These are phyloP conservation scores for Trichoderma parareesei DNA, from an alignment of 495 filamentous ascomycete genomes.

Conservation along the genomic window DNA sequence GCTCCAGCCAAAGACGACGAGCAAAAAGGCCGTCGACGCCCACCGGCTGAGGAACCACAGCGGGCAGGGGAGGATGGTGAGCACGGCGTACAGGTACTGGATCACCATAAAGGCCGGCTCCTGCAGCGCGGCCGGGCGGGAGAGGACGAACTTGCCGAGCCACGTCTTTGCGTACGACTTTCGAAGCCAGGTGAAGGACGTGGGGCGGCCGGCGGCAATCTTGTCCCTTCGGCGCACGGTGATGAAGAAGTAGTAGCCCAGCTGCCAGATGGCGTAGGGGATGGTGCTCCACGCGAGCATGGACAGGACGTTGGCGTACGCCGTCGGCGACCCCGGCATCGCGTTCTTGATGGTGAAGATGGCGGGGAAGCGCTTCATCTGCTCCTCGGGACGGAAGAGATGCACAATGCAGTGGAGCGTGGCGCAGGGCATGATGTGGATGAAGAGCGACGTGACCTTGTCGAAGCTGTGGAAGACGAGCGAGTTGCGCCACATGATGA, in stretches of 20 bases:
- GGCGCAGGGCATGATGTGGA: constrained; percentile 97
- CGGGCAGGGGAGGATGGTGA: constrained; percentile 90
- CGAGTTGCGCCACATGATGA: constrained; percentile 99
- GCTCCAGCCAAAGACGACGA: constrained; percentile 77
- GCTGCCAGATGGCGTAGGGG: constrained; percentile 88
- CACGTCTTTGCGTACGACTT: constrained; percentile 77
- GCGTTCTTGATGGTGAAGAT: constrained; percentile 75
- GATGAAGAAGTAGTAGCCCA: constrained; percentile 86
- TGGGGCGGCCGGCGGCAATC: constrained; percentile 91
- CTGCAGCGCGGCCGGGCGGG: constrained; percentile 65
- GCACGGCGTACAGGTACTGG: constrained; percentile 81
- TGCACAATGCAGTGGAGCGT: constrained; percentile 89
- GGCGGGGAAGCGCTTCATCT: constrained; percentile 72
- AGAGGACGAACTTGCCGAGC: constrained; percentile 79
- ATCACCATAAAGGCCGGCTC: constrained; percentile 93
- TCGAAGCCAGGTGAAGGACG: constrained; percentile 95
- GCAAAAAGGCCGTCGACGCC: constrained; percentile 67
- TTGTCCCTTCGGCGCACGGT: constrained; percentile 85
- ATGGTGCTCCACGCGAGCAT: constrained; percentile 94
- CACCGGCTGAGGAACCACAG: constrained; percentile 90
- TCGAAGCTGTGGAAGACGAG: constrained; percentile 97
- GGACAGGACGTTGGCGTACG: constrained; percentile 65
- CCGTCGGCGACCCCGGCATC: constrained; percentile 56
- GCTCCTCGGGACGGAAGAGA: constrained; percentile 54
- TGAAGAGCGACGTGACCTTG: constrained; percentile 92